Evolutionary conservation across 768 basidiomycete genomes (phyloP).

Genomic region (Candolleomyces eurysporus): DNA sequence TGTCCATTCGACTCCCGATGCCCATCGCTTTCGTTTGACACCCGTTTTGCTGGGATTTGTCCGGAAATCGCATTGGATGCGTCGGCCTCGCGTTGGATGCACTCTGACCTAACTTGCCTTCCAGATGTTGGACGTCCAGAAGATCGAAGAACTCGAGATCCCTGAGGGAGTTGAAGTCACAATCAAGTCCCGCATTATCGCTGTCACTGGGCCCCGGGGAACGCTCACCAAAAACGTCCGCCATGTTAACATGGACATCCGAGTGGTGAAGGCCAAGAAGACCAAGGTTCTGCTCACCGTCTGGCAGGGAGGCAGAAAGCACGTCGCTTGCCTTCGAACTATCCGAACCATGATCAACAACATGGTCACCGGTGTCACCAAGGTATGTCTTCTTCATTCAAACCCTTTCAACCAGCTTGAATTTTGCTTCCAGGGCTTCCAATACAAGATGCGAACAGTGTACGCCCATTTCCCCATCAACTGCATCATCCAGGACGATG

Average conservation of each 20-base stretch:
- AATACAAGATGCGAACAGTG: slow-evolving; percentile 99
- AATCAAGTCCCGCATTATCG: slow-evolving; percentile 90
- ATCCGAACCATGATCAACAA: slow-evolving; percentile 94
- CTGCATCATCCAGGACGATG: slow-evolving; percentile 84
- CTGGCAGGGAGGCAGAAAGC: slow-evolving; percentile 98
- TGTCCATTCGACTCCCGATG: not conserved
- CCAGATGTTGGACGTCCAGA: slow-evolving; percentile 90
- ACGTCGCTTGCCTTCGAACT: slow-evolving; percentile 96
- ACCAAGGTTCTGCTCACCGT: slow-evolving; percentile 87
- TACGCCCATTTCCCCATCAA: slow-evolving; percentile 99
- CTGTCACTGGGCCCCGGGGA: slow-evolving; percentile 90
- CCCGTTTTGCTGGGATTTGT: slow-evolving; percentile 21
- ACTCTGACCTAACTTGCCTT: slow-evolving; percentile 26
- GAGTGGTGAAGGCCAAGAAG: slow-evolving; percentile 74
- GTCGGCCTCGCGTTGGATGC: slow-evolving; percentile 33
- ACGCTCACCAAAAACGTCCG: slow-evolving; percentile 89
- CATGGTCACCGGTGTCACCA: slow-evolving; percentile 97
- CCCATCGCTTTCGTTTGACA: slow-evolving; percentile 14
- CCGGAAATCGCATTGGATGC: slow-evolving; percentile 33
- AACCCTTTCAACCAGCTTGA: no score
- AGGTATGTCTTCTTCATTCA: slow-evolving; percentile 44
- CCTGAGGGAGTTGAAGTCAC: slow-evolving; percentile 81
- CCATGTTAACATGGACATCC: slow-evolving; percentile 93
- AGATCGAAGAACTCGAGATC: slow-evolving; percentile 90
- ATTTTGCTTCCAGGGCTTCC: slow-evolving; percentile 72